These are phyloP conservation scores for Xerophyta viscosa DNA, from an alignment of 106 monocot genomes.

Conservation along the genomic window DNA sequence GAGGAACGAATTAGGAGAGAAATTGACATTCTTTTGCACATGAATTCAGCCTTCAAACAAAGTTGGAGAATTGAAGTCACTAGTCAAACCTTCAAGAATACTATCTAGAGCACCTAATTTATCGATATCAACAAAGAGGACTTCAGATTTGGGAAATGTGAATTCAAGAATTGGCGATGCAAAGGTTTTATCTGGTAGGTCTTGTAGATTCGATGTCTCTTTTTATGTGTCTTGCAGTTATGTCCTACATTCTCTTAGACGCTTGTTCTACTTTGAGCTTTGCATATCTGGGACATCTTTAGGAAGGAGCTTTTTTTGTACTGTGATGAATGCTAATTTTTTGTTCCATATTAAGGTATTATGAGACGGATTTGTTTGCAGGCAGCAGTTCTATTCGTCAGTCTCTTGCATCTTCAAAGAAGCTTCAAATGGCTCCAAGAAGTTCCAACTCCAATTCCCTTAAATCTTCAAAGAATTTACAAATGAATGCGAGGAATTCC, in stretches of 20 bases:
- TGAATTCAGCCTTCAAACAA: slow-evolving; percentile 11
- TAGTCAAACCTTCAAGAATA: slow-evolving; percentile 18
- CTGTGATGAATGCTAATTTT: no score
- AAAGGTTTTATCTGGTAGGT: slow-evolving; percentile 6
- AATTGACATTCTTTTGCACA: no score
- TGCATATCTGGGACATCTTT: no score
- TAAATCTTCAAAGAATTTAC: slow-evolving; percentile 8
- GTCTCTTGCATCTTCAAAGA: slow-evolving; percentile 10
- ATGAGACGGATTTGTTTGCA: slow-evolving; percentile 6
- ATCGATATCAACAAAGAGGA: slow-evolving; percentile 10
- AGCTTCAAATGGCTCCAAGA: not conserved
- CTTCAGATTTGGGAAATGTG: slow-evolving; percentile 7
- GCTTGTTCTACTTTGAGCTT: no score
- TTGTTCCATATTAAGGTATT: not conserved
- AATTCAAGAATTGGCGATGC: slow-evolving; percentile 11
- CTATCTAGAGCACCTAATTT: slow-evolving; percentile 6
- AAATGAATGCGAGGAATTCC: not conserved
- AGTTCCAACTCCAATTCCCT: slow-evolving; percentile 3
- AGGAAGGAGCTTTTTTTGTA: no score
- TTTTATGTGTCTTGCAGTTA: not conserved
- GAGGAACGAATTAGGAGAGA: no score
- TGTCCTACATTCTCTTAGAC: not conserved
- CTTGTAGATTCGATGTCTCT: not conserved
- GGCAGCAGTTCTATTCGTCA: slow-evolving; percentile 17
- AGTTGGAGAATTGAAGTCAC: slow-evolving; percentile 9